Percentiles rank a stretch among this genome's conserved stretches.
Conservation (phyloP, 2,329 filamentous ascomycete genomes). For the Hysterium pulicare region DNA sequence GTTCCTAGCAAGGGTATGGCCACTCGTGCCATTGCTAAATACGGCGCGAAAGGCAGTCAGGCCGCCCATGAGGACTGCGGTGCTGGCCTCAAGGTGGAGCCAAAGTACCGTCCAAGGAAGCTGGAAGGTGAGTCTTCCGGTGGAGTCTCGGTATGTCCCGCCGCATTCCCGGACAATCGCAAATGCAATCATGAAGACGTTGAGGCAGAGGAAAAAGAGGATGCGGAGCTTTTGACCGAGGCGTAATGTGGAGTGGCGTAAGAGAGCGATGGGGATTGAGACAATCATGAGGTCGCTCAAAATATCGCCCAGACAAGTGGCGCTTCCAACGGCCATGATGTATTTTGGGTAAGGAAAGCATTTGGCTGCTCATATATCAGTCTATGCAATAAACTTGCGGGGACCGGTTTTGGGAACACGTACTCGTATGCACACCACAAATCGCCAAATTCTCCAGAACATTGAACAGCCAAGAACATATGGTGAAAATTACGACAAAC, state of each 20-base stretch:
- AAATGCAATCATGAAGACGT: constrained; percentile 3
- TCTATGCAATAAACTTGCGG: no score
- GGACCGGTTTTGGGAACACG: no score
- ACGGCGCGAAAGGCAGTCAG: constrained; percentile 7
- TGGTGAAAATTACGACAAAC: no score
- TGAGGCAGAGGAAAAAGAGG: constrained; percentile 7
- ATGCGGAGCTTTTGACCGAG: constrained; percentile 6
- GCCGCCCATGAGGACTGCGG: constrained; percentile 9
- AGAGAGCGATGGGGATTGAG: constrained; percentile 7
- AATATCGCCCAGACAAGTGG: constrained; percentile 4
- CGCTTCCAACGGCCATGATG: background rate
- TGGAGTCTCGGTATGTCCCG: background rate
- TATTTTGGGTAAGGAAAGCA: constrained; percentile 5
- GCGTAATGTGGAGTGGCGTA: constrained; percentile 3
- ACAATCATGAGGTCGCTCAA: constrained; percentile 5
- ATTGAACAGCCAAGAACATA: no score
- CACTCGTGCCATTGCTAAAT: no score
- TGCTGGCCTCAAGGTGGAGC: constrained; percentile 6
- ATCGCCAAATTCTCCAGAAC: no score
- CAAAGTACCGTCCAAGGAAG: background rate
- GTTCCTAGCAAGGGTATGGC: no score
- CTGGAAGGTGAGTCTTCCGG: background rate
- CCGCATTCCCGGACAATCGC: background rate
- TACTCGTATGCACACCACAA: no score
- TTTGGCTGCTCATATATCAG: no score